Evolutionary conservation across 2,329 filamentous ascomycete species (phyloP).

Genomic region (Diaporthe longicolla): DNA sequence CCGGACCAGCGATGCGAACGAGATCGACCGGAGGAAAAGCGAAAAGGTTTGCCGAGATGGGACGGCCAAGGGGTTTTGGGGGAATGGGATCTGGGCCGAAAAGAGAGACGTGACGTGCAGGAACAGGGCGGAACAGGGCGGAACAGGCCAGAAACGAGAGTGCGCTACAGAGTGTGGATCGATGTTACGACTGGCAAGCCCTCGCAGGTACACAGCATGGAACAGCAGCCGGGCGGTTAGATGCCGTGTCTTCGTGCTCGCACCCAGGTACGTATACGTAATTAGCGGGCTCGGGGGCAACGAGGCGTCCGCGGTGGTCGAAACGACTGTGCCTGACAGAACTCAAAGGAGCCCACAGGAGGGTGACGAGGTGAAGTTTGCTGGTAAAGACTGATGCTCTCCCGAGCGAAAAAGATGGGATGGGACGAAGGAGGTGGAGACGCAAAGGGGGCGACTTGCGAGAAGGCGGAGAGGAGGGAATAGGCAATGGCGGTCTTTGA

Average conservation of each 20-base stretch:
- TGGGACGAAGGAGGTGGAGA: constrained; percentile 25
- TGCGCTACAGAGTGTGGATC: constrained; percentile 30
- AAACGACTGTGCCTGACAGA: constrained; percentile 17
- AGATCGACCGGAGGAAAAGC: constrained; percentile 36
- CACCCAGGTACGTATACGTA: constrained; percentile 34
- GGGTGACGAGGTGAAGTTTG: background rate
- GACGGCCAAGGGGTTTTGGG: constrained; percentile 35
- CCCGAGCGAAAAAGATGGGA: constrained; percentile 19
- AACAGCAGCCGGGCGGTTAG: constrained; percentile 39
- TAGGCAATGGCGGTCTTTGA: constrained; percentile 12
- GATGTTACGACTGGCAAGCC: constrained; percentile 36
- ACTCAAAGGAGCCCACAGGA: constrained; percentile 9
- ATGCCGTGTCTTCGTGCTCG: constrained; percentile 36
- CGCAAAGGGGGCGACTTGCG: constrained; percentile 28
- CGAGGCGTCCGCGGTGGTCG: constrained; percentile 7
- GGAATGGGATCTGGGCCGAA: background rate
- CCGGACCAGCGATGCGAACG: constrained; percentile 32
- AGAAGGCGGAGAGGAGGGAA: constrained; percentile 7
- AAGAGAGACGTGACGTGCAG: constrained; percentile 17
- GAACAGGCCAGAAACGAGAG: constrained; percentile 12
- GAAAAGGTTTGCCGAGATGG: constrained; percentile 30
- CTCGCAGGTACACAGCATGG: constrained; percentile 29
- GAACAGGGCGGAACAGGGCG: constrained; percentile 1
- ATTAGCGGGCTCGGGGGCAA: constrained; percentile 11
- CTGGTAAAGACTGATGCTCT: constrained; percentile 19